These are phyloP conservation scores for Pestalotiopsis sp. DNA, from an alignment of 2,329 filamentous ascomycete genomes.

Conservation along the genomic window DNA sequence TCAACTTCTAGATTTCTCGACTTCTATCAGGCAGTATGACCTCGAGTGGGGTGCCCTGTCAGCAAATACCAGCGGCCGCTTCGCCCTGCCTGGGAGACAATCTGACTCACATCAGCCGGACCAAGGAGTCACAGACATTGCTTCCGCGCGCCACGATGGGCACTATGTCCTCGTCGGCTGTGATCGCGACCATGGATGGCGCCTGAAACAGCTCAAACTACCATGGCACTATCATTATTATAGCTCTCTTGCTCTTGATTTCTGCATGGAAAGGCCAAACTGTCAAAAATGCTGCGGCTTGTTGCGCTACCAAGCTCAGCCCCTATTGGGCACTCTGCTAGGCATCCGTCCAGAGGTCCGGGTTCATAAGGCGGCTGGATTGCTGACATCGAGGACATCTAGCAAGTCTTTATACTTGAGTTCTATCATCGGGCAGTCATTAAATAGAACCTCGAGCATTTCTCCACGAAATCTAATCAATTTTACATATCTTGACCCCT, in stretches of 20 bases:
- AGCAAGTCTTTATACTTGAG: neutral
- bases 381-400: neutral
- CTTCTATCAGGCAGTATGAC: neutral
- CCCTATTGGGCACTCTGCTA: slow-evolving; percentile 3
- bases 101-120: neutral
- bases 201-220: neutral
- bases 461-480: neutral
- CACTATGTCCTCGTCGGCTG: neutral
- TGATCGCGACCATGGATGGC: neutral
- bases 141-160: neutral
- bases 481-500: neutral
- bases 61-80: neutral
- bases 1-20: neutral
- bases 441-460: neutral
- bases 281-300: neutral
- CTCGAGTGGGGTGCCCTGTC: neutral
- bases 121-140: neutral
- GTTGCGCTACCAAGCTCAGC: slow-evolving; percentile 3
- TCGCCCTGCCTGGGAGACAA: neutral
- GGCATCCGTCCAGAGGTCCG: neutral
- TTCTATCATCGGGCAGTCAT: neutral
- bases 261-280: neutral
- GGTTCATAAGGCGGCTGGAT: neutral
- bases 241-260: neutral
- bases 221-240: neutral